Evolutionary conservation across 2,329 filamentous ascomycete species (phyloP).

Genomic region (Fusarium heterosporum): DNA sequence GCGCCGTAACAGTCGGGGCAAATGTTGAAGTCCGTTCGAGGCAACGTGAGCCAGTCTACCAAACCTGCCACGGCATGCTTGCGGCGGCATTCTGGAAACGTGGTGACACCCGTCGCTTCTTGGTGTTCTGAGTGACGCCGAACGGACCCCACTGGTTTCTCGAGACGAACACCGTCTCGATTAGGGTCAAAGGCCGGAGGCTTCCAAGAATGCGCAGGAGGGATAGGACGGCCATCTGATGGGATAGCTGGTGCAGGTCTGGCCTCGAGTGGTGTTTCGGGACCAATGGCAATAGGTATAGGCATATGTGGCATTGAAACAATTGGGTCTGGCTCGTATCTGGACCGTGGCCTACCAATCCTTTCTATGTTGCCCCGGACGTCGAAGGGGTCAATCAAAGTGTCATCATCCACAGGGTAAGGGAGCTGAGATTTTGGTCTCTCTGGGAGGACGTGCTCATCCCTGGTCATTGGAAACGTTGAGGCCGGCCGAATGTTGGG

Average conservation of each 20-base stretch:
- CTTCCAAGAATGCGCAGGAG: slow-evolving; percentile 57
- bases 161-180: slow-evolving; percentile 50
- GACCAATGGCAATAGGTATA: slow-evolving; percentile 39
- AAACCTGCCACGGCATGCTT: slow-evolving; percentile 70
- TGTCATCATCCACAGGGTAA: slow-evolving; percentile 55
- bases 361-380: slow-evolving; percentile 35
- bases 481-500: slow-evolving; percentile 44
- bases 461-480: slow-evolving; percentile 49
- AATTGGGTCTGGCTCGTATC: slow-evolving; percentile 34
- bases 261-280: slow-evolving; percentile 41
- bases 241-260: slow-evolving; percentile 45
- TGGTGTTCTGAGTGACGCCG: slow-evolving; percentile 64
- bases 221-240: slow-evolving; percentile 25
- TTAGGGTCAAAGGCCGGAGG: slow-evolving; percentile 59
- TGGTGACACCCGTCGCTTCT: slow-evolving; percentile 49
- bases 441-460: slow-evolving; percentile 37
- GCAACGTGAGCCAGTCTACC: slow-evolving; percentile 85
- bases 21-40: slow-evolving; percentile 78
- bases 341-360: slow-evolving; percentile 34
- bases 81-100: slow-evolving; percentile 77
- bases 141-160: slow-evolving; percentile 60
- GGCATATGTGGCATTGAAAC: slow-evolving; percentile 46
- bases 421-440: slow-evolving; percentile 48
- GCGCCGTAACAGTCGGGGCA: slow-evolving; percentile 83
- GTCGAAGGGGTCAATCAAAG: slow-evolving; percentile 42